Conservation (phyloP, 805 yeast species). For the Saccharomycopsis capsularis region DNA sequence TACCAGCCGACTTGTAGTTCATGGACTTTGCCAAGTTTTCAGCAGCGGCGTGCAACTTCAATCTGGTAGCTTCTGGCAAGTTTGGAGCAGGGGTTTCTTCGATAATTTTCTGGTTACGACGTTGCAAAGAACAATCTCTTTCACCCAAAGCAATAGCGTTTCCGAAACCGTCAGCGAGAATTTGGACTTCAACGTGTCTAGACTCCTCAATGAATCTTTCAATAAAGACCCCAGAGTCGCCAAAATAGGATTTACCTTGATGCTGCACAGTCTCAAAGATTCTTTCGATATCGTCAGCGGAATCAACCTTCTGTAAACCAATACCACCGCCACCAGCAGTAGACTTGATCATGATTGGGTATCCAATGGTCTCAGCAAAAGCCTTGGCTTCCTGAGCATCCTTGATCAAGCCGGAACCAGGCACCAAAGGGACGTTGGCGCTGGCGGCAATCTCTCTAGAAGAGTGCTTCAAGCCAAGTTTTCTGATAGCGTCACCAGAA, state of each 20-base stretch:
- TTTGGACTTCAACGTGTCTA: constrained; percentile 93
- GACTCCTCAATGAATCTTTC: constrained; percentile 94
- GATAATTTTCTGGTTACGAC: constrained; percentile 92
- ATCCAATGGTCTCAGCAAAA: constrained; percentile 51
- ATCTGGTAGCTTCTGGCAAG: constrained; percentile 73
- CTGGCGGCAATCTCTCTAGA: constrained; percentile 88
- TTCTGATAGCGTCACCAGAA: constrained; percentile 84
- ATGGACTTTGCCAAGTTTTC: constrained; percentile 74
- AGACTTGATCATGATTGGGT: constrained; percentile 93
- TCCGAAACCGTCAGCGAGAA: constrained; percentile 94
- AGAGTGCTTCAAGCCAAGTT: constrained; percentile 89
- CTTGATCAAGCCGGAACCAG: constrained; percentile 85
- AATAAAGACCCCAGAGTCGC: constrained; percentile 91
- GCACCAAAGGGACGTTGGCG: constrained; percentile 95
- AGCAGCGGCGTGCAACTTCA: constrained; percentile 71
- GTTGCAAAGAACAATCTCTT: constrained; percentile 94
- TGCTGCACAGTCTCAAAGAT: constrained; percentile 89
- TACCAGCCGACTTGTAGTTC: constrained; percentile 95
- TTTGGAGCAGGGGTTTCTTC: constrained; percentile 99
- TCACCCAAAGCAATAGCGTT: constrained; percentile 92
- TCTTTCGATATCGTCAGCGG: constrained; percentile 68
- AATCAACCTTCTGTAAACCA: constrained; percentile 90
- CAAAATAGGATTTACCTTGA: constrained; percentile 88
- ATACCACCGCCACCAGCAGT: constrained; percentile 99
- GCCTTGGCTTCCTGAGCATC: constrained; percentile 66